These are phyloP conservation scores for Zanthoxylum bungeanum DNA, from an alignment of 345 rosid species.

Conservation along the genomic window DNA sequence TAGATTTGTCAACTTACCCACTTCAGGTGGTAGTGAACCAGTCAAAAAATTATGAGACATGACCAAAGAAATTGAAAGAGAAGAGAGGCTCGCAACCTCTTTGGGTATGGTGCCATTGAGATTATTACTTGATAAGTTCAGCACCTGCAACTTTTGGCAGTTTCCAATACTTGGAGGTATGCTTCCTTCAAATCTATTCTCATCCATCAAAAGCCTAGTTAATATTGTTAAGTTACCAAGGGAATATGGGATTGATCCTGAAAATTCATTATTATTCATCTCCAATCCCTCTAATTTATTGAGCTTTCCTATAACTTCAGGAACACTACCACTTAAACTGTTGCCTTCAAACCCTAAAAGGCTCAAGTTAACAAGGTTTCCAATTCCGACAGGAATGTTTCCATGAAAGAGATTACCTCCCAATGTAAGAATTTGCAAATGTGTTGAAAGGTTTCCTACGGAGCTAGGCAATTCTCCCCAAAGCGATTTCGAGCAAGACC, in stretches of 20 bases:
- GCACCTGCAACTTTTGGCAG: not conserved
- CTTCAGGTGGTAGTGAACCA: not conserved
- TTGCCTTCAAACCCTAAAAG: not conserved
- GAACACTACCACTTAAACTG: not conserved
- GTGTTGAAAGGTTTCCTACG: constrained; percentile 11
- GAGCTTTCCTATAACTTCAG: not conserved
- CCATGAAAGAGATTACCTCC: constrained; percentile 15
- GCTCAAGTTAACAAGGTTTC: constrained; percentile 13
- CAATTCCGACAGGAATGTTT: constrained; percentile 17
- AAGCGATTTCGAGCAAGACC: not conserved
- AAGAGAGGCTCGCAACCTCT: not conserved
- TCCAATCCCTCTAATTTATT: not conserved
- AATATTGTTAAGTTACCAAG: not conserved
- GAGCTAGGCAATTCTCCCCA: constrained; percentile 9
- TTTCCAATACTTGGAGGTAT: constrained; percentile 6
- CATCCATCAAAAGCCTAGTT: not conserved
- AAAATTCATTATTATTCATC: not conserved
- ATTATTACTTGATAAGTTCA: constrained; percentile 1
- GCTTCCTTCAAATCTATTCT: constrained; percentile 6
- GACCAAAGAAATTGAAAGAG: not conserved
- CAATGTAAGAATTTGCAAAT: not conserved
- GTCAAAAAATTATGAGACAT: constrained; percentile 3
- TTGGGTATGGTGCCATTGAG: constrained; percentile 7
- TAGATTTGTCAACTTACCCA: not conserved
- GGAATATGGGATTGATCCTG: not conserved